Evolutionary conservation across 179 eudicot species (phyloP).

Genomic region (Spergularia azorica): DNA sequence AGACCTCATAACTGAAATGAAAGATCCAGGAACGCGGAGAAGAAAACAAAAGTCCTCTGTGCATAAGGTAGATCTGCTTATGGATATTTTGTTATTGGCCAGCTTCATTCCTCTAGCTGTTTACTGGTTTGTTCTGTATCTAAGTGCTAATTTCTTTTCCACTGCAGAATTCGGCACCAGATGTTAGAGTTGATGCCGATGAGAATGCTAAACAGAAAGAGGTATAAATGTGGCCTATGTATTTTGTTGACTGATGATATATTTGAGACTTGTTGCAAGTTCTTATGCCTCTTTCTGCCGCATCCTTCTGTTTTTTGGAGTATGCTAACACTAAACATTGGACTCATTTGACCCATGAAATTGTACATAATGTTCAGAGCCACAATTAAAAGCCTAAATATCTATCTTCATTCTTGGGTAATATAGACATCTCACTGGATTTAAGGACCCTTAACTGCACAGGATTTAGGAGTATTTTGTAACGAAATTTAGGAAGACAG

Average conservation of each 20-base stretch:
- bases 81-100: constrained; percentile 5
- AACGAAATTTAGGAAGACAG: too few relatives aligned
- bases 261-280: background rate
- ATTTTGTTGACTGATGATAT: background rate
- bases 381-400: too few relatives aligned
- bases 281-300: background rate
- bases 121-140: background rate
- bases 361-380: too few relatives aligned
- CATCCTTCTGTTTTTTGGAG: background rate
- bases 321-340: background rate
- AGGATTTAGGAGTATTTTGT: too few relatives aligned
- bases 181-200: constrained; percentile 7
- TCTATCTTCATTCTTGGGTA: too few relatives aligned
- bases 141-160: background rate
- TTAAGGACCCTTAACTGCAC: too few relatives aligned
- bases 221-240: background rate
- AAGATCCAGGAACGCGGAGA: constrained; percentile 42
- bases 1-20: constrained; percentile 43
- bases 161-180: constrained; percentile 3
- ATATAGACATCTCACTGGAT: too few relatives aligned
- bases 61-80: constrained; percentile 51
- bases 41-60: constrained; percentile 54
- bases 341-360: background rate
- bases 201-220: constrained; percentile 10
- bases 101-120: background rate